These are phyloP conservation scores for Crithidia bombi DNA, from an alignment of 208 protist genomes.

Conservation along the genomic window DNA sequence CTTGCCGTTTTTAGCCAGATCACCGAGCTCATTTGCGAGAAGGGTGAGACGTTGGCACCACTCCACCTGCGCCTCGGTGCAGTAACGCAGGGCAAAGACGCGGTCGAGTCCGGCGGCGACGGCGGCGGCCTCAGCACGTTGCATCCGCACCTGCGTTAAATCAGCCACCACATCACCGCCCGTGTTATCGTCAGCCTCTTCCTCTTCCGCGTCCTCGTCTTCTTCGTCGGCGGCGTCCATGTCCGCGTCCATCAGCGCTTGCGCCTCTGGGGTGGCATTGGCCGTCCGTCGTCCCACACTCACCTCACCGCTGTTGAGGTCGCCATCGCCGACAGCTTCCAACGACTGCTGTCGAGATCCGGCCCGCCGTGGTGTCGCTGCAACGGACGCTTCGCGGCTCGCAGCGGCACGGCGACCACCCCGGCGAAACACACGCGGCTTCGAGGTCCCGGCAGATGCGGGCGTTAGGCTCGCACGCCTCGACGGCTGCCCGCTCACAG, in stretches of 20 bases:
- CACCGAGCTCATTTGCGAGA: conserved; percentile 66
- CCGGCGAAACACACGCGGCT: conserved; percentile 17
- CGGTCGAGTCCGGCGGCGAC: conserved; percentile 75
- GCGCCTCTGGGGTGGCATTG: not conserved
- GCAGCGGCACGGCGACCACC: conserved; percentile 10
- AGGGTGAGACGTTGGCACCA: conserved; percentile 77
- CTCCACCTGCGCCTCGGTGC: conserved; percentile 82
- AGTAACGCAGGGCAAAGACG: conserved; percentile 64
- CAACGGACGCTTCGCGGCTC: conserved; percentile 7
- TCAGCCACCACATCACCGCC: conserved; percentile 23
- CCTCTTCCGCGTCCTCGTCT: conserved; percentile 31
- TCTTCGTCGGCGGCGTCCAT: conserved; percentile 18
- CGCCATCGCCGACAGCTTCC: not conserved
- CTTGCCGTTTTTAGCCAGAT: conserved; percentile 44
- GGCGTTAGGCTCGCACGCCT: too few relatives aligned
- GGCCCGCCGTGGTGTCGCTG: too few relatives aligned
- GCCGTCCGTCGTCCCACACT: conserved; percentile 1
- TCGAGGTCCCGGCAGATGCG: not conserved
- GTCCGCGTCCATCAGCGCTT: conserved; percentile 3
- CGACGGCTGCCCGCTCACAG: too few relatives aligned
- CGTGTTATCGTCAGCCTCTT: conserved; percentile 18
- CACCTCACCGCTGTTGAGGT: not conserved
- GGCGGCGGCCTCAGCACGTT: conserved; percentile 64
- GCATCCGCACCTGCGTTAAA: conserved; percentile 47
- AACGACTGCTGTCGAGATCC: not conserved